phyloP scores from a whole-genome alignment of 169 alveolate species.

The Cryptosporidium ryanae region DNA sequence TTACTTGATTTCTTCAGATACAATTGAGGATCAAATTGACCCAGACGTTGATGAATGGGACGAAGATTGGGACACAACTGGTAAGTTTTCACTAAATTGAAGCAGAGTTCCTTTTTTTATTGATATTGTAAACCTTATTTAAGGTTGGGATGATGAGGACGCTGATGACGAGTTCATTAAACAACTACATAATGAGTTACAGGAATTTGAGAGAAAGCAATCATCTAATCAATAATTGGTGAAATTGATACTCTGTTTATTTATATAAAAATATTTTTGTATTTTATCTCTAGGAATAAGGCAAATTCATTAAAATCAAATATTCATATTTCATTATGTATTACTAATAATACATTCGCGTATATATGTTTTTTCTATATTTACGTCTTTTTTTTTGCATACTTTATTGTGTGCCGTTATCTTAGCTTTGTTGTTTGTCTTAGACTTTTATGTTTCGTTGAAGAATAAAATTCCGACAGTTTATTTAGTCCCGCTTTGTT shows the following conservation, averaged over 20 bases:
- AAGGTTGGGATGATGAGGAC: conserved; percentile 75
- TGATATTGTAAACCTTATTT: not conserved
- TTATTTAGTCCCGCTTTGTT: no score
- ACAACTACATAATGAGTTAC: conserved; percentile 61
- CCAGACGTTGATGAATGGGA: conserved; percentile 74
- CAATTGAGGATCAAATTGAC: conserved; percentile 56
- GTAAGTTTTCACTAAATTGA: conserved; percentile 11
- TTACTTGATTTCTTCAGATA: not conserved
- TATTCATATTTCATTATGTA: no score
- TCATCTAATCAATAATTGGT: not conserved
- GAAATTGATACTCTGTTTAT: not conserved
- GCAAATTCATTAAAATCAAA: no score
- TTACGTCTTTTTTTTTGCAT: no score
- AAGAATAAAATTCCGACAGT: no score
- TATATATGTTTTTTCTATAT: no score
- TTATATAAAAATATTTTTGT: no score
- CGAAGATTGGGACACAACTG: conserved; percentile 72
- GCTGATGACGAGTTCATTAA: conserved; percentile 69
- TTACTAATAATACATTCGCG: no score
- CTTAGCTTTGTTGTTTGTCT: no score
- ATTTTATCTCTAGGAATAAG: no score
- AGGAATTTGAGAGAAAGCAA: conserved; percentile 67
- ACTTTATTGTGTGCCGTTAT: no score
- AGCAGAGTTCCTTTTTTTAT: not conserved
- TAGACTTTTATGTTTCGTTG: no score